These are phyloP conservation scores for Fusarium verrucosum DNA, from an alignment of 2,329 filamentous ascomycete genomes.

Conservation along the genomic window DNA sequence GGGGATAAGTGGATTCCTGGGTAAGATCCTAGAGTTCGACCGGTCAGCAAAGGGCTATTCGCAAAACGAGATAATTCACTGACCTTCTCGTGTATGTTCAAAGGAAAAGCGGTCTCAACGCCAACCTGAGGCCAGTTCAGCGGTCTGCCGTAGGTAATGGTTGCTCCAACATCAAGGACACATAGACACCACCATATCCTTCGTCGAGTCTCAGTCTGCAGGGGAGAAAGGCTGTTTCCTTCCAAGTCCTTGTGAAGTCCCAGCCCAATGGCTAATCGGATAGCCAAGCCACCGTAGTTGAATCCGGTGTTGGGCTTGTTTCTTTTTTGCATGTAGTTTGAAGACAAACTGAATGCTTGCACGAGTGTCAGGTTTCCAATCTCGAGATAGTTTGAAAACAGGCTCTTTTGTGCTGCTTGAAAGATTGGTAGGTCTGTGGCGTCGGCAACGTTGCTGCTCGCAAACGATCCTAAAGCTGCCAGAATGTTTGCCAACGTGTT, in stretches of 20 bases:
- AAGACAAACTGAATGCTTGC: slow-evolving; percentile 15
- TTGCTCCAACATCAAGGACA: slow-evolving; percentile 22
- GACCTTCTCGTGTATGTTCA: slow-evolving; percentile 24
- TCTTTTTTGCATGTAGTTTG: slow-evolving; percentile 24
- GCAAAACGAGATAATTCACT: rapidly evolving
- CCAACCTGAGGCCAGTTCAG: slow-evolving; percentile 27
- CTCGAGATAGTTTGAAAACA: slow-evolving; percentile 28
- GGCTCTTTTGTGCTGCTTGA: slow-evolving; percentile 15
- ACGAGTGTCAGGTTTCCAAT: slow-evolving; percentile 24
- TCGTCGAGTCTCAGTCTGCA: slow-evolving; percentile 22
- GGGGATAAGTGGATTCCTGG: slow-evolving; percentile 6
- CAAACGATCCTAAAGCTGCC: slow-evolving; percentile 18
- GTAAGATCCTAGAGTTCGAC: slow-evolving; percentile 2
- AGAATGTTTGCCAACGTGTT: slow-evolving; percentile 18
- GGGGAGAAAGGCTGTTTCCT: background rate
- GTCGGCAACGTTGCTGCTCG: slow-evolving; percentile 5
- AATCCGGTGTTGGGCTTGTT: slow-evolving; percentile 27
- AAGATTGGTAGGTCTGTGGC: slow-evolving; percentile 18
- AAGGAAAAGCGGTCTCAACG: slow-evolving; percentile 21
- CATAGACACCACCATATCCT: slow-evolving; percentile 31
- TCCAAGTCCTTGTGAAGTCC: slow-evolving; percentile 28
- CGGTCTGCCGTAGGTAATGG: slow-evolving; percentile 23
- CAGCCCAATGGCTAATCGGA: slow-evolving; percentile 7
- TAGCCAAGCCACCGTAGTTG: slow-evolving; percentile 23
- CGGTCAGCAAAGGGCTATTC: background rate